These are phyloP conservation scores for Steccherinum ochraceum DNA, from an alignment of 768 basidiomycete species.

Conservation along the genomic window DNA sequence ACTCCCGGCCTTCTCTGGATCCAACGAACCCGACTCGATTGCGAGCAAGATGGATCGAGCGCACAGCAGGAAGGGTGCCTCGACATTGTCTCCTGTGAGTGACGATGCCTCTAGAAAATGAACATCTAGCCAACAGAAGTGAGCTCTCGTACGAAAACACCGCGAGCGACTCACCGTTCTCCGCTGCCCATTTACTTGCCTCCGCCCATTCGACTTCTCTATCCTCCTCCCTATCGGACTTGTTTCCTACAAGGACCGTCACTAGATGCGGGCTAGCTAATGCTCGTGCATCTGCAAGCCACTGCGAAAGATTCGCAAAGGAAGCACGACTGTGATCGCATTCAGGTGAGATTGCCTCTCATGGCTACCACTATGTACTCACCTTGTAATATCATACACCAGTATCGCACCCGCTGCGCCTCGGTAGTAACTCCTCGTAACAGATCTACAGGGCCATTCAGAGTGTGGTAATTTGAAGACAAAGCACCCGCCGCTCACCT, in stretches of 20 bases:
- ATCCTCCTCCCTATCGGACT: slow-evolving; percentile 91
- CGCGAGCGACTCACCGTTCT: slow-evolving; percentile 84
- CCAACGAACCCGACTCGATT: slow-evolving; percentile 84
- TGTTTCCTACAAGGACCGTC: slow-evolving; percentile 89
- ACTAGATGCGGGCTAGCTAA: slow-evolving; percentile 90
- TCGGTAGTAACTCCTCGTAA: slow-evolving; percentile 93
- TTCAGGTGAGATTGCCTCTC: slow-evolving; percentile 12
- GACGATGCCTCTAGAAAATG: slow-evolving; percentile 95
- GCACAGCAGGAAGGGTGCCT: slow-evolving; percentile 85
- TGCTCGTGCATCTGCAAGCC: slow-evolving; percentile 92
- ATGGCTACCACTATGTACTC: slow-evolving; percentile 40
- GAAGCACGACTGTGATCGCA: slow-evolving; percentile 64
- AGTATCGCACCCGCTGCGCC: slow-evolving; percentile 90
- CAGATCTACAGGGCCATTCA: slow-evolving; percentile 48
- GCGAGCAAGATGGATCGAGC: slow-evolving; percentile 84
- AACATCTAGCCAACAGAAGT: slow-evolving; percentile 48
- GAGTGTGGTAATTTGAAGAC: slow-evolving; percentile 12
- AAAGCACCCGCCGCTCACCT: slow-evolving; percentile 38
- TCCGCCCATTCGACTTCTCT: slow-evolving; percentile 95
- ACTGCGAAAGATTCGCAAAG: slow-evolving; percentile 75
- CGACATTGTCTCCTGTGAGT: slow-evolving; percentile 86
- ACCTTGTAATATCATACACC: slow-evolving; percentile 87
- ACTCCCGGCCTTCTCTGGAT: slow-evolving; percentile 91
- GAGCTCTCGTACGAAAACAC: too few species aligned
- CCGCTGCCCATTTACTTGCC: slow-evolving; percentile 92